A percentile compares a stretch with the other conserved stretches of the same genome.
Conservation (phyloP, 2,329 filamentous ascomycete species). For the Aspergillus sp. region DNA sequence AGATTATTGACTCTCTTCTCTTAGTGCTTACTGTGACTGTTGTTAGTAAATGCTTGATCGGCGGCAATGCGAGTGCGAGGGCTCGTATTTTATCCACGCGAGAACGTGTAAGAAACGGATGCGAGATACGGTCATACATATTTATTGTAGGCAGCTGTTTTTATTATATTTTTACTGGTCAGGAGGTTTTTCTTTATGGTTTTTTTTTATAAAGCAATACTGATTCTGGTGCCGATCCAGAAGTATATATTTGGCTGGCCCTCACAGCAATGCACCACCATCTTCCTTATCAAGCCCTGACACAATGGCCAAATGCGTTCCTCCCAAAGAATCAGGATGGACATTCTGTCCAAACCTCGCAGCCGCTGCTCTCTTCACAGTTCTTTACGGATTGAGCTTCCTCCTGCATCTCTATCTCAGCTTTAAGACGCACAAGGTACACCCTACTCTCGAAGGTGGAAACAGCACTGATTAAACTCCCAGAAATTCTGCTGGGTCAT, state of each 20-base stretch:
- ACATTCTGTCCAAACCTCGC: neutral
- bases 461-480: too few relatives aligned
- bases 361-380: neutral
- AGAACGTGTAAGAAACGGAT: neutral
- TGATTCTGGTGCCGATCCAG: neutral
- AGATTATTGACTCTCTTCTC: too few relatives aligned
- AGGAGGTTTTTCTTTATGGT: too few relatives aligned
- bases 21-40: too few relatives aligned
- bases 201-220: neutral
- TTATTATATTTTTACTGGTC: neutral
- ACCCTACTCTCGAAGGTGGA: neutral
- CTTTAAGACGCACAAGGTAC: neutral
- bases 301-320: neutral
- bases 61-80: neutral
- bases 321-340: neutral
- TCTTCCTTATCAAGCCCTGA: neutral
- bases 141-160: neutral
- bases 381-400: neutral
- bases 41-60: neutral
- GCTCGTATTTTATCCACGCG: neutral
- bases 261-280: neutral
- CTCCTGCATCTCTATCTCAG: neutral
- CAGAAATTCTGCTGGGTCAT: neutral
- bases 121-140: neutral
- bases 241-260: neutral